Evolutionary conservation across 176 grass and related monocot genomes (phyloP), one percentile per base, ranked within the genome.

Genomic region (Oryza australiensis): DNA sequence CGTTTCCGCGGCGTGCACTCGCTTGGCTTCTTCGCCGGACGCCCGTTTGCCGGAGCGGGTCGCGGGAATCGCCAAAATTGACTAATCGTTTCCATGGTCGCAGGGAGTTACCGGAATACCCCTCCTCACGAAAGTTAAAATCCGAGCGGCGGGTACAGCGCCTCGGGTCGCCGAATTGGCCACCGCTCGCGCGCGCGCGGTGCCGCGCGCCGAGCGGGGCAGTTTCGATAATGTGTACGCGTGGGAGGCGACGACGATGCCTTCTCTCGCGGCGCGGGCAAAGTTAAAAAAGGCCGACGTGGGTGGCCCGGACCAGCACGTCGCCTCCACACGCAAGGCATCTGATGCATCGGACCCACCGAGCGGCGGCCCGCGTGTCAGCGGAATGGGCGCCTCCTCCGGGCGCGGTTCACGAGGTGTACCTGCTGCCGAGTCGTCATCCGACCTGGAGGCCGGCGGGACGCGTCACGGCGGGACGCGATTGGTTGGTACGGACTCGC

Each of bases 371-470:
- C 77, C 42, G 24, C 42, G 14, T 68, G 77, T 79, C 77, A 68
- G 9, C 11, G 12, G 18, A 23, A 3, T 2, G 42, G 2, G 2
- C 1, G 10, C 62, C 45, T 48, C 1, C 20, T 1, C 1, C 3
- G 0, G 40, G 42, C 74, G 3, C 22, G 60, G 32, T 15, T 14
- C 0, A 1, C 74, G 0, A 33, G 12, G 29, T 1, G 2, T 59
- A 37, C 26, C 4, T 5, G 46, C 0, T 62, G 75, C 66, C 66
- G 59, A 82, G 85, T 73, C 35, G 27, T 80, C 82, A 24, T 91
- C 89, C 89, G 20, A 75, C 16, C 72, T 81, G 89, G 89, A 81
- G 8, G 60, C 57, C 26, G 28, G 28, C 20, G 28, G 3, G 72
- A 80, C 81, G 48, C 81, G 89, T 91, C 89, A 84, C 51, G 57